Base-by-base conservation (phyloP, 192 early-diverging fungal species). In the Lobosporangium transversale region DNA sequence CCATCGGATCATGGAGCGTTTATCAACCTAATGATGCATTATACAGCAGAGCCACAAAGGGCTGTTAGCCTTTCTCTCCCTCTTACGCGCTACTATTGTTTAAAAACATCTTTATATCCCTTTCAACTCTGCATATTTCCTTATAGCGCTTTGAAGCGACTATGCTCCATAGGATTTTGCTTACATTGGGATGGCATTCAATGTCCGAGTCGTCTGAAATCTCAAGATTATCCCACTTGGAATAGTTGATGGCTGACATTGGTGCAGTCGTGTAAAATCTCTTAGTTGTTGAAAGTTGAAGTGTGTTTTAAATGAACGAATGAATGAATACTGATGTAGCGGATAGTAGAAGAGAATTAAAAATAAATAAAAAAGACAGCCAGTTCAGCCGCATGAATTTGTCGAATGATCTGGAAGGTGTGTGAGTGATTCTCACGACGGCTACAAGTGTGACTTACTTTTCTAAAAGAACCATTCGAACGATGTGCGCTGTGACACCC, bases 201-300 rank as follows among this genome's bases (percentile, higher is more conserved):
- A 98, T 91, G 79, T 98, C 96, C n/a, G 93, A 93, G 84, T 98
- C 96, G 82, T 98, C 96, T 35, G 92, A 94, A 51, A 98, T 86
- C 80, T 98, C 96, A 37, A 98, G 86, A 59, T 93, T 94, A 82
- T 98, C 96, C 96, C 96, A 98, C 81, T 96, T 95, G 75, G 90
- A 91, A 78, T 97, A 97, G 86, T 96, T 93, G 51, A 94, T 82
- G 50, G 76, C 73, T 35, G 73, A 76, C 73, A 76, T 76, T 31
- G 48, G 24, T 62, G 32, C 21, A n/a, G n/a, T n/a, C n/a, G n/a
- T n/a, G n/a, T n/a, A n/a, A n/a, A n/a, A n/a, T n/a, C n/a, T n/a
- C n/a, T n/a, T n/a, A n/a, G n/a, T n/a, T n/a, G n/a, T 42, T 42
- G 52, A 27, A 31, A 48, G 33, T 8, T 11, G 32, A 21, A 36